These are phyloP conservation scores for Trapa incisa DNA, from an alignment of 345 rosid species.

Conservation along the genomic window DNA sequence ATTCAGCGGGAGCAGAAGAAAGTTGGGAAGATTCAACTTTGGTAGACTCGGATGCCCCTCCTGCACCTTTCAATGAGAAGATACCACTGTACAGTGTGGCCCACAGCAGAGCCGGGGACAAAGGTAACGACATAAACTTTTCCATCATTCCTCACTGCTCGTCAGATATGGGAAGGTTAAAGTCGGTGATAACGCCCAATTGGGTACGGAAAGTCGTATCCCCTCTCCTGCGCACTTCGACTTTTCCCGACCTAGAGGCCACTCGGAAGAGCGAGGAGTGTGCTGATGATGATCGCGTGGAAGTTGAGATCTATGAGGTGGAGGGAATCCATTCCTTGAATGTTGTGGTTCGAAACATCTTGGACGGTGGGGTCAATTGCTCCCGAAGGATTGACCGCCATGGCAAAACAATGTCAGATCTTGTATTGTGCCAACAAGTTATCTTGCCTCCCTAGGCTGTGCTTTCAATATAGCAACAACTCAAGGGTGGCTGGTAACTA, in stretches of 20 bases:
- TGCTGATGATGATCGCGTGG: conserved; percentile 24
- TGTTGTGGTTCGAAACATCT: conserved; percentile 61
- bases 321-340: conserved; percentile 58
- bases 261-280: conserved; percentile 21
- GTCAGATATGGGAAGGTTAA: conserved; percentile 45
- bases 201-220: conserved; percentile 69
- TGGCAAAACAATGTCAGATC: conserved; percentile 73
- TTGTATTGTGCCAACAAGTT: conserved; percentile 51
- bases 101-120: conserved; percentile 75
- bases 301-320: conserved; percentile 64
- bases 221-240: conserved; percentile 30
- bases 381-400: conserved; percentile 85
- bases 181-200: conserved; percentile 43
- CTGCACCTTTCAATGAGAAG: conserved; percentile 48
- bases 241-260: conserved; percentile 29
- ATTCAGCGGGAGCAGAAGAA: conserved; percentile 6
- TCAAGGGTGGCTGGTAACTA: too few species aligned
- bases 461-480: neutral
- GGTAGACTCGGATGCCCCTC: conserved; percentile 14
- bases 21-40: conserved; percentile 8
- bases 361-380: conserved; percentile 88
- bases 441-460: conserved; percentile 31
- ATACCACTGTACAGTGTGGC: conserved; percentile 56
- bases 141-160: conserved; percentile 66
- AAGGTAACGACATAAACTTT: conserved; percentile 76